Evolutionary conservation across 1,139 yeast genomes (phyloP).

Genomic region (Barnettozyma hawaiiensis): DNA sequence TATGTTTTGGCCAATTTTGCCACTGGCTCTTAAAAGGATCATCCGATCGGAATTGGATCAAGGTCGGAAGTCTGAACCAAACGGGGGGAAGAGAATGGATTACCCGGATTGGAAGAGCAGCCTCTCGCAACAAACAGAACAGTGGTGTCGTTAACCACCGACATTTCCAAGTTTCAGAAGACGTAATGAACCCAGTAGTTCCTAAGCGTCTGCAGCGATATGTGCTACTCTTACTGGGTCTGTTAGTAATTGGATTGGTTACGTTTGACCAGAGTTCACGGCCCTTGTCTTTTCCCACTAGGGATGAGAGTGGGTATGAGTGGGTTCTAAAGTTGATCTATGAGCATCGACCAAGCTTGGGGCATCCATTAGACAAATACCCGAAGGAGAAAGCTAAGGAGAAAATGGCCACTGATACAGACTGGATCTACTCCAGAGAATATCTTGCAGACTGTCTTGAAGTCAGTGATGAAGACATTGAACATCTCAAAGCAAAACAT

Average conservation of each 20-base stretch:
- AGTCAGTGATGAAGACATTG: conserved; percentile 20
- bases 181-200: background rate
- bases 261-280: background rate
- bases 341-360: conserved; percentile 25
- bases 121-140: no score
- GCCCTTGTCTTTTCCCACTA: background rate
- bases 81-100: background rate
- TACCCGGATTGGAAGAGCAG: no score
- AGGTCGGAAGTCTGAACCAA: no score
- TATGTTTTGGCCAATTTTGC: background rate
- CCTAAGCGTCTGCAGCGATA: conserved; percentile 2
- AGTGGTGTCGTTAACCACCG: no score
- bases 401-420: conserved; percentile 30
- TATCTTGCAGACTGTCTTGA: conserved; percentile 27
- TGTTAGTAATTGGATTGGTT: background rate
- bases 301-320: conserved; percentile 12
- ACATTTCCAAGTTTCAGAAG: no score
- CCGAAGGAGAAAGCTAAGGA: conserved; percentile 27
- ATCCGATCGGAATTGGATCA: background rate
- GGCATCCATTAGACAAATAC: conserved; percentile 24
- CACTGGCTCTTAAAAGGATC: background rate
- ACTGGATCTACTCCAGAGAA: conserved; percentile 27
- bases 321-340: conserved; percentile 26
- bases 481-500: conserved; percentile 26
- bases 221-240: background rate